Conservation (phyloP, 1,284 basidiomycete genomes). For the Ganoderma boninense region DNA sequence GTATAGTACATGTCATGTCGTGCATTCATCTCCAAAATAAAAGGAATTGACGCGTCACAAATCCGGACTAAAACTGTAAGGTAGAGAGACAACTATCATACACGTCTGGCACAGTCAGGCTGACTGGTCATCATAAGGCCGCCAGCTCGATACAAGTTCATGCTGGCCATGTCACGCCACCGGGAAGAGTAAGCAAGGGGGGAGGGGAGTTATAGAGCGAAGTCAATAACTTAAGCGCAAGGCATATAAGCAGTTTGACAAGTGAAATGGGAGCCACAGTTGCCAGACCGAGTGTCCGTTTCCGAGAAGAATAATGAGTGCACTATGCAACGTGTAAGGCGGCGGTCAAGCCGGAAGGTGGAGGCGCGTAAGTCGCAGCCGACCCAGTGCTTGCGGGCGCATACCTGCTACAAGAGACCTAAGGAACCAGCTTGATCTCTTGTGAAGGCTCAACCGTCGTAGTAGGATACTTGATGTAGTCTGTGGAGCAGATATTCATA, state of each 20-base stretch:
- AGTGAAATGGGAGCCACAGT: constrained; percentile 6
- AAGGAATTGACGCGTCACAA: not conserved
- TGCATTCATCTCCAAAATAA: not conserved
- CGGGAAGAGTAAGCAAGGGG: not conserved
- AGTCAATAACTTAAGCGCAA: constrained; percentile 31
- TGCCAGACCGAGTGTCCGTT: not conserved
- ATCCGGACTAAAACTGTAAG: not conserved
- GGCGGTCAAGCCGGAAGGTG: not conserved
- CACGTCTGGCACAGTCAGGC: constrained; percentile 11
- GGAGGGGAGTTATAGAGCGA: constrained; percentile 12
- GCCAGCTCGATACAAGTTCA: constrained; percentile 8
- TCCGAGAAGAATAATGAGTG: not conserved
- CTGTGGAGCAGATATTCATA: constrained; percentile 43
- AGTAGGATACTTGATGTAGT: constrained; percentile 58
- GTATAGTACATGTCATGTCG: not conserved
- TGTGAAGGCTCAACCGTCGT: constrained; percentile 13
- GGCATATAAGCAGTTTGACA: constrained; percentile 7
- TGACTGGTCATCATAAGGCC: not conserved
- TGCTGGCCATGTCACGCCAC: not conserved
- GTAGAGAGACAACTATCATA: constrained; percentile 3
- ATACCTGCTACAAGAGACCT: not conserved
- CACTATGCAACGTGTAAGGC: not conserved
- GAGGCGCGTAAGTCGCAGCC: not conserved
- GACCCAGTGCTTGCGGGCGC: not conserved
- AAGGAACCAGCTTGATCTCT: constrained; percentile 4